Evolutionary conservation across 495 filamentous ascomycete species (phyloP), one percentile per base, ranked within the genome.

Genomic region (Tuber borchii): DNA sequence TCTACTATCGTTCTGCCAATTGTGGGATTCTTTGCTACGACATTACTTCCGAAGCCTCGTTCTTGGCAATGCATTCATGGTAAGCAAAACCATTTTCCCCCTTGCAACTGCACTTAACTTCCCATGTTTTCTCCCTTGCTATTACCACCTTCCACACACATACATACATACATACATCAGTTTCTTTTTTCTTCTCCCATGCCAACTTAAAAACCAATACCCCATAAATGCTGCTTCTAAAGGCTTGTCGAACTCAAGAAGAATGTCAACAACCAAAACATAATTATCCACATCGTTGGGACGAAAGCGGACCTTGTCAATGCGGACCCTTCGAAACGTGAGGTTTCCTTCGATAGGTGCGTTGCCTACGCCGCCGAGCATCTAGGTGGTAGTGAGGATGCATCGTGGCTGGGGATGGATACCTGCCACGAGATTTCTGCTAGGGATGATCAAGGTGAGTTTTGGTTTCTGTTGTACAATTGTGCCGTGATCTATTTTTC

Each of bases 351-450:
- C 82, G 95, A 99, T 84, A 87, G 91, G 48, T 97, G 94, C 79
- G 97, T 97, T 80, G 93, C 92, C 17, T 99, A 97, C 83, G 93
- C 97, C 31, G 93, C 93, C 0, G 95, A 97, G 80, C 91, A 97
- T 78, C 88, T 97, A 39, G 80, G 77, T 69, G 77, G 77, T 73
- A 73, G 79, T 78, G 77, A 82, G 78, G 78, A 77, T 40, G 61
- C 83, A 75, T 45, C 74, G 73, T 80, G 75, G 74, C 90, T 93
- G 12, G 93, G 93, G 16, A 97, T 94, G 94, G 94, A 97, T 82
- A 95, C 93, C 77, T 97, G 95, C 82, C 95, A 98, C 85, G 95
- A 99, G 86, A 95, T 99, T 79, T 93, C 91, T 81, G 94, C 95
- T 37, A 93, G 94, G 86, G 93, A 92, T 82, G 95, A 95, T 31